Base-by-base conservation (phyloP, 805 yeast genomes). In the Scheffersomyces ergatensis region DNA sequence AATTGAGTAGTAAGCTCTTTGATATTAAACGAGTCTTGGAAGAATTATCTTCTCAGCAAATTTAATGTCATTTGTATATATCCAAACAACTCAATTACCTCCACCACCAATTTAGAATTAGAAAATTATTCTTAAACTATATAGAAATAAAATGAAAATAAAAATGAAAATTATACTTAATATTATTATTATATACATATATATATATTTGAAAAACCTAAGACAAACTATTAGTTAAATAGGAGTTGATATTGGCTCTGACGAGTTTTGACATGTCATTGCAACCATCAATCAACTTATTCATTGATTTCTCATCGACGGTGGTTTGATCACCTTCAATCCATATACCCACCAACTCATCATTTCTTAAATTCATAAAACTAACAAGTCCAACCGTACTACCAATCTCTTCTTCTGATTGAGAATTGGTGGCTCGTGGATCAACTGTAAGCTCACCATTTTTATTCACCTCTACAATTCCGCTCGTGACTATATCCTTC, bases 401-500 rank as follows among this genome's bases (percentile, higher is more conserved):
- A 4, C 42, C 50, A 8, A 8, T 13, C 6, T 38, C 38, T 9
- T 40, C 44, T 8, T 44, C 47, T 5, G 43, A 46, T 13, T 38
- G 33, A n/a, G 34, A 19, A 18, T 29, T 38, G n/a, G 36, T 24
- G 11, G 42, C 35, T 17, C 33, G 42, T 19, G 60, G 56, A 39
- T 58, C 63, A 14, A 56, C 38, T 3, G 46, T 39, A 0, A 52
- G 39, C 11, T 46, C 50, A 3, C 45, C 40, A 20, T 25, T 24
- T 16, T 36, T 32, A n/a, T 37, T 35, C 17, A 54, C 42, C 24
- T 45, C 45, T n/a, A 68, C 64, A 46, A 71, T 73, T 1, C 88
- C 85, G 46, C 83, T 73, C 6, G 89, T 77, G 1, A 89, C 90
- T 45, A 89, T 66, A 54, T 90, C 95, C 40, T 77, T 70, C 21